Evolutionary conservation across 345 rosid species (phyloP).

Genomic region (Microcos paniculata): DNA sequence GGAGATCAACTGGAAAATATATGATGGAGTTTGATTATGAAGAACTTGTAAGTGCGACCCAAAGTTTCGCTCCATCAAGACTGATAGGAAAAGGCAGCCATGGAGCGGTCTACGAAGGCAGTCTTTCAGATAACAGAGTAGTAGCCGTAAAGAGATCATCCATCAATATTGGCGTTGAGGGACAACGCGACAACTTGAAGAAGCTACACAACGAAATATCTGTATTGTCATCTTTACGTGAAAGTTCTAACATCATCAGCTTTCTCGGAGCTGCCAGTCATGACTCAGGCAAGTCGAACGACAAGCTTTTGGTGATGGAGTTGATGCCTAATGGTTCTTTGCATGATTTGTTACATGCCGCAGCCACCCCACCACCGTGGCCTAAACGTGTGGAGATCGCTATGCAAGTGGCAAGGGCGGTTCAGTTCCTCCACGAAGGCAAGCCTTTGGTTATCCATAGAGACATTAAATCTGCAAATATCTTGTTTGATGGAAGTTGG

Average conservation of each 20-base stretch:
- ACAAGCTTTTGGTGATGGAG: conserved; percentile 63
- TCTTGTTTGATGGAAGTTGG: conserved; percentile 58
- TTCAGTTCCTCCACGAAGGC: conserved; percentile 52
- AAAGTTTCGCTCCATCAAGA: conserved; percentile 49
- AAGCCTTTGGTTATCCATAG: conserved; percentile 55
- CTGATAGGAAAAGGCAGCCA: conserved; percentile 87
- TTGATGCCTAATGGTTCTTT: conserved; percentile 76
- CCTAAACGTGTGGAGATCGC: conserved; percentile 55
- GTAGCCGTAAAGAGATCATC: conserved; percentile 62
- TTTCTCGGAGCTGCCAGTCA: conserved; percentile 41
- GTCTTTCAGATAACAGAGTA: conserved; percentile 22
- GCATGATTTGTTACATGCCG: conserved; percentile 51
- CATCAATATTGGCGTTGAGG: conserved; percentile 6
- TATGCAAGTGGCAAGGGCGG: conserved; percentile 54
- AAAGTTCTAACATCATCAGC: conserved; percentile 37
- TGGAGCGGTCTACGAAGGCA: conserved; percentile 53
- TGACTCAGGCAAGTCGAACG: background rate
- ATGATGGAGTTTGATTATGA: conserved; percentile 46
- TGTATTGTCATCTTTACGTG: conserved; percentile 46
- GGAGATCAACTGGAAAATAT: background rate
- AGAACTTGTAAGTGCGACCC: conserved; percentile 51
- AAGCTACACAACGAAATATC: conserved; percentile 57
- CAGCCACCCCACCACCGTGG: conserved; percentile 45
- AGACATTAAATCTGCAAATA: conserved; percentile 70
- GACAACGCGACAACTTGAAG: conserved; percentile 34